phyloP scores from a whole-genome alignment of 2,329 filamentous ascomycete species.

The Calonectria hawksworthii region DNA sequence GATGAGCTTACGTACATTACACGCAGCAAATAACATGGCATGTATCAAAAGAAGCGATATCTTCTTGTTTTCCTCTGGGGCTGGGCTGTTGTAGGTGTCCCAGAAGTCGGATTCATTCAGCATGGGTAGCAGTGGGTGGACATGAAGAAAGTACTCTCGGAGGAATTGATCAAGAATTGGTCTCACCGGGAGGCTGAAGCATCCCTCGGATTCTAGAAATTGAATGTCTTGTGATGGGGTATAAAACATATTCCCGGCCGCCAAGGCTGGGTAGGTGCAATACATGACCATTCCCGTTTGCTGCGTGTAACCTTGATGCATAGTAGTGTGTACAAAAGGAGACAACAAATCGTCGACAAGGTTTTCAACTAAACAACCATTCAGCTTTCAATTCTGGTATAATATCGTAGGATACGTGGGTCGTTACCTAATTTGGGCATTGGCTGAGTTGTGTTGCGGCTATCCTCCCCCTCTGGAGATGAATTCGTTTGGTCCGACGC shows the following conservation, averaged over 20 bases:
- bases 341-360: background rate
- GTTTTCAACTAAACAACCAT: background rate
- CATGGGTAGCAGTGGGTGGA: slow-evolving; percentile 7
- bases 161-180: slow-evolving; percentile 4
- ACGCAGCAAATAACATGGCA: background rate
- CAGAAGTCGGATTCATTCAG: slow-evolving; percentile 5
- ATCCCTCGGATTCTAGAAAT: background rate
- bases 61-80: background rate
- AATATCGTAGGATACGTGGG: background rate
- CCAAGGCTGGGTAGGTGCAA: background rate
- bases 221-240: background rate
- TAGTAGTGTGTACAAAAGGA: background rate
- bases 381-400: background rate
- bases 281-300: slow-evolving; percentile 2
- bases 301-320: background rate
- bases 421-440: background rate
- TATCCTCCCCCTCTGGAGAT: background rate
- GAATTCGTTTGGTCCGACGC: background rate
- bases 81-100: background rate
- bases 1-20: background rate
- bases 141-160: slow-evolving; percentile 11
- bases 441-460: background rate
- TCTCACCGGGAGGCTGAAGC: background rate
- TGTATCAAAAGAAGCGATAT: background rate
- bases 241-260: slow-evolving; percentile 7